These are phyloP conservation scores for Seiridium cupressi DNA, from an alignment of 2,329 filamentous ascomycete species.

Conservation along the genomic window DNA sequence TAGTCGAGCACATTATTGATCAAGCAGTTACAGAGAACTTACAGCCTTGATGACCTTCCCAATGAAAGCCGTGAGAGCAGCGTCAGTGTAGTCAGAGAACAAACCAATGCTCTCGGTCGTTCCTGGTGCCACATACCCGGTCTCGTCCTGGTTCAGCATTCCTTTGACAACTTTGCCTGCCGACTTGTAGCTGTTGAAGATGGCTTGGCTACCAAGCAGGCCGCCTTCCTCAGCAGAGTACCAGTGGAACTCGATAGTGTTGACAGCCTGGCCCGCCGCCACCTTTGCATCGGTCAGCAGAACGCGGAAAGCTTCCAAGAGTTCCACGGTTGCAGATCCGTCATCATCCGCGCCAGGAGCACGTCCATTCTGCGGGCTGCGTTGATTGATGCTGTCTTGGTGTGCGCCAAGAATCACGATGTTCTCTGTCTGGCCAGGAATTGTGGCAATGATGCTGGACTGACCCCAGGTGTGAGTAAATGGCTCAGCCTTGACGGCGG, in stretches of 20 bases:
- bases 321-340: constrained; percentile 74
- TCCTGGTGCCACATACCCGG: constrained; percentile 33
- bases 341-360: constrained; percentile 78
- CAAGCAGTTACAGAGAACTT: constrained; percentile 6
- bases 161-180: constrained; percentile 32
- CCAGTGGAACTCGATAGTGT: constrained; percentile 85
- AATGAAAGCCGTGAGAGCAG: constrained; percentile 32
- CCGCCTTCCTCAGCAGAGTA: constrained; percentile 82
- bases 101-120: constrained; percentile 32
- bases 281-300: constrained; percentile 64
- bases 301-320: constrained; percentile 73
- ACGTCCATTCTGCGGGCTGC: constrained; percentile 66
- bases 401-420: constrained; percentile 78
- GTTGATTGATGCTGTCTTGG: constrained; percentile 78
- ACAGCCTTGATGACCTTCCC: constrained; percentile 32
- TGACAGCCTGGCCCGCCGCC: constrained; percentile 59
- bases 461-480: constrained; percentile 75
- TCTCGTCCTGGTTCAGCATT: constrained; percentile 45
- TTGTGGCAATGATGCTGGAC: constrained; percentile 73
- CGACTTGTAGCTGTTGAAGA: constrained; percentile 35
- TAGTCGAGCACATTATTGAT: neutral
- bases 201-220: constrained; percentile 66
- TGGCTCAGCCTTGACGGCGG: constrained; percentile 56
- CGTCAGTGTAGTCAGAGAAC: constrained; percentile 37
- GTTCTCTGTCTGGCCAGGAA: constrained; percentile 69